phyloP scores from a whole-genome alignment of 73 alveolate genomes.

The Symbiodinium natans region DNA sequence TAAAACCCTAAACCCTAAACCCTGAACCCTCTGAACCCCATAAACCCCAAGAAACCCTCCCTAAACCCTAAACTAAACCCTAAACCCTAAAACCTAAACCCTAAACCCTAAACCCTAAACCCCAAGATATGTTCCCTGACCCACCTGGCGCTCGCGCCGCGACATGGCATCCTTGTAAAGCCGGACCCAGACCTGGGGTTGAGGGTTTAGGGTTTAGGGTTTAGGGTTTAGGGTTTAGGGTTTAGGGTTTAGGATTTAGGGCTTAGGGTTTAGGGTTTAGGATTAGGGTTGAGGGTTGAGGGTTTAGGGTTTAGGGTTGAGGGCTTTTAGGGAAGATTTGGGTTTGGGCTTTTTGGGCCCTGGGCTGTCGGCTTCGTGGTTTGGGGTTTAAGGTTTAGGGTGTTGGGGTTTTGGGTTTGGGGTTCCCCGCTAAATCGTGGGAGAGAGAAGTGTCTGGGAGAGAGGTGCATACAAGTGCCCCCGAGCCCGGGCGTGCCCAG shows the following conservation, averaged over 20 bases:
- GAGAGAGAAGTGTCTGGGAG: no score
- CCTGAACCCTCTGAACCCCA: not conserved
- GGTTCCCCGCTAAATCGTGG: no score
- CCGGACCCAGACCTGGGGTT: conserved; percentile 28
- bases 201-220: no score
- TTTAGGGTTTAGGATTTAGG: not conserved
- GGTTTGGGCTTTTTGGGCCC: not conserved
- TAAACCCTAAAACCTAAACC: not conserved
- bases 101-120: not conserved
- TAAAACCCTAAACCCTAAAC: no score
- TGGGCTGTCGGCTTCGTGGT: no score
- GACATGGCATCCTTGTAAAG: conserved; percentile 34
- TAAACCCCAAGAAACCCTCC: not conserved
- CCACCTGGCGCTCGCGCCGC: conserved; percentile 51
- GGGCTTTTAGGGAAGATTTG: not conserved
- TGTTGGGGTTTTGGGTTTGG: no score
- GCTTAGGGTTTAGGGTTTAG: no score
- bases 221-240: no score
- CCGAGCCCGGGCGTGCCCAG: no score
- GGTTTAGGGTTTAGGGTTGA: no score
- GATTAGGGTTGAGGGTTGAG: no score
- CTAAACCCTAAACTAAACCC: not conserved
- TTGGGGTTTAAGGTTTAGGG: not conserved
- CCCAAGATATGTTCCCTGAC: not conserved
- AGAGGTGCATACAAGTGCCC: no score